Evolutionary conservation across 495 filamentous ascomycete species (phyloP).

Genomic region (Lindgomyces ingoldianus): DNA sequence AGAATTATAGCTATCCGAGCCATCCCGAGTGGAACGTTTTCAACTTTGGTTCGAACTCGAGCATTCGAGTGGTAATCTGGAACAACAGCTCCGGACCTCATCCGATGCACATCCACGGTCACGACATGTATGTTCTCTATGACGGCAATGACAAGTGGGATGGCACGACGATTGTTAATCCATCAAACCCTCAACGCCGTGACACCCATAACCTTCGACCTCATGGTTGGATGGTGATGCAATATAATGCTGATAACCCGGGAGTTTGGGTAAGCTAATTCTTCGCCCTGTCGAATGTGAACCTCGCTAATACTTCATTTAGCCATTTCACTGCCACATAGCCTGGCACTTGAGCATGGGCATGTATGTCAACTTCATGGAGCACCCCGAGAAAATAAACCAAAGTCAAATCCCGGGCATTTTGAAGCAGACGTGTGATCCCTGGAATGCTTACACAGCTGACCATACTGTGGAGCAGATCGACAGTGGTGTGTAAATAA

Average conservation of each 20-base stretch:
- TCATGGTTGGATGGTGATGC: constrained; percentile 27
- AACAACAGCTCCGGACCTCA: constrained; percentile 32
- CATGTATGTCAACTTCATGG: constrained; percentile 30
- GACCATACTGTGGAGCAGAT: constrained; percentile 38
- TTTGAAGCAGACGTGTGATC: constrained; percentile 38
- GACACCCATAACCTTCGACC: constrained; percentile 21
- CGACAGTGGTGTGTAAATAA: constrained; percentile 30
- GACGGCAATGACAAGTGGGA: constrained; percentile 29
- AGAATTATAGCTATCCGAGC: constrained; percentile 15
- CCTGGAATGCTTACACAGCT: constrained; percentile 36
- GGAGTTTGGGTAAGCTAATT: constrained; percentile 34
- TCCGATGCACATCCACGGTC: constrained; percentile 35
- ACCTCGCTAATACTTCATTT: too few species aligned
- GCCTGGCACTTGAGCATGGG: constrained; percentile 28
- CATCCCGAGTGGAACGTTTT: constrained; percentile 35
- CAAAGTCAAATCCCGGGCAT: constrained; percentile 29
- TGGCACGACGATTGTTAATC: constrained; percentile 16
- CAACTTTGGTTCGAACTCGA: constrained; percentile 41
- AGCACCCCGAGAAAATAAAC: background rate
- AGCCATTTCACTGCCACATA: constrained; percentile 36
- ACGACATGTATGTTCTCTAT: constrained; percentile 26
- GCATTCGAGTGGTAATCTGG: constrained; percentile 40
- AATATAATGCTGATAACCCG: constrained; percentile 27
- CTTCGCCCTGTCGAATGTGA: too few species aligned
- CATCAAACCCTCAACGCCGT: constrained; percentile 21